Evolutionary conservation across 805 yeast species (phyloP).

Genomic region (Grigorovia humatica): DNA sequence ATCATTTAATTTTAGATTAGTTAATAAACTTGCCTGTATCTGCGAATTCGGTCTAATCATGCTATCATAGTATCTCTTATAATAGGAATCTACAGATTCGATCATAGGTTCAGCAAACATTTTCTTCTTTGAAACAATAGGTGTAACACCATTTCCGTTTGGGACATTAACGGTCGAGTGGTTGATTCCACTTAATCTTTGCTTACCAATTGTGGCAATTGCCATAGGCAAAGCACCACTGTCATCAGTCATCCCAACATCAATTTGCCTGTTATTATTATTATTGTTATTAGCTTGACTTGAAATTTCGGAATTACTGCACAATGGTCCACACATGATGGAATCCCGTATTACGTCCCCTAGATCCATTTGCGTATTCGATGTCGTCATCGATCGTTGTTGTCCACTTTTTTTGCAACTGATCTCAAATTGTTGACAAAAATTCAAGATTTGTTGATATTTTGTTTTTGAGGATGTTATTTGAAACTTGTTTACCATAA

Average conservation of each 20-base stretch:
- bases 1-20: not conserved
- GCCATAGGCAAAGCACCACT: too few species aligned
- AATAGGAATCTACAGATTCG: too few species aligned
- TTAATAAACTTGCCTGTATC: not conserved
- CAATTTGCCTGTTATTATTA: not conserved
- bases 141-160: too few species aligned
- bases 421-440: not conserved
- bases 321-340: not conserved
- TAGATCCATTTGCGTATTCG: not conserved
- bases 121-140: too few species aligned
- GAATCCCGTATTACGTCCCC: too few species aligned
- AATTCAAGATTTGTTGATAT: not conserved
- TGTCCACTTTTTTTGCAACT: not conserved
- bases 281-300: not conserved
- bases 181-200: too few species aligned
- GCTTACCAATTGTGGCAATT: too few species aligned
- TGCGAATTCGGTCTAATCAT: too few species aligned
- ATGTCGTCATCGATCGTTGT: not conserved
- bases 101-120: too few species aligned
- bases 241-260: too few species aligned
- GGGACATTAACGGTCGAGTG: too few species aligned
- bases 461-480: not conserved
- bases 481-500: not conserved
- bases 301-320: not conserved
- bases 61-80: too few species aligned